phyloP scores from a whole-genome alignment of 1,139 yeast species.

The Trichomonascaceae sp. region DNA sequence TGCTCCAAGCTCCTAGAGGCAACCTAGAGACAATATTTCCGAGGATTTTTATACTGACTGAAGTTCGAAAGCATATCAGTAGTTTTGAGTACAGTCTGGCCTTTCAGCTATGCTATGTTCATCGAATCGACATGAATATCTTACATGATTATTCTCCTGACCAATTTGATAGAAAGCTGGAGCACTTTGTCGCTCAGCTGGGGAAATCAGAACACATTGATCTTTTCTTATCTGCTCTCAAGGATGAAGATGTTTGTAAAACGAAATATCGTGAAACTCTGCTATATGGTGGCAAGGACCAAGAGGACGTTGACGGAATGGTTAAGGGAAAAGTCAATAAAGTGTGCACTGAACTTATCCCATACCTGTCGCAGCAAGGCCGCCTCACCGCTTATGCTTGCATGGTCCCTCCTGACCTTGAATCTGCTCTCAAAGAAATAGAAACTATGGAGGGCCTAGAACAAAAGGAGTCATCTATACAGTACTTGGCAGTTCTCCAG shows the following conservation, averaged over 20 bases:
- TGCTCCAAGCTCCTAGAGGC: conserved; percentile 93
- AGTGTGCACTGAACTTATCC: conserved; percentile 66
- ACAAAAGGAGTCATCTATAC: conserved; percentile 51
- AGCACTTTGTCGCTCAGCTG: conserved; percentile 65
- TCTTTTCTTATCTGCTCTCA: conserved; percentile 76
- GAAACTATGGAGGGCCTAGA: not conserved
- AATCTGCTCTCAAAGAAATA: conserved; percentile 63
- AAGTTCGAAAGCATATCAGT: conserved; percentile 65
- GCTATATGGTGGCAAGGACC: conserved; percentile 20
- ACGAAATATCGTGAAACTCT: conserved; percentile 79
- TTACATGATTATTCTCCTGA: conserved; percentile 81
- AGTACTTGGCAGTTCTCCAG: conserved; percentile 83
- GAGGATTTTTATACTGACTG: conserved; percentile 81
- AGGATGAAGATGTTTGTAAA: conserved; percentile 77
- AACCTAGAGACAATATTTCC: conserved; percentile 92
- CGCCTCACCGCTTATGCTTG: conserved; percentile 89
- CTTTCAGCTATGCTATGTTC: conserved; percentile 77
- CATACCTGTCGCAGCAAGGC: conserved; percentile 58
- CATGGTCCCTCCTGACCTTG: conserved; percentile 79
- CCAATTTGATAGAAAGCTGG: conserved; percentile 57
- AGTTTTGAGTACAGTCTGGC: conserved; percentile 59
- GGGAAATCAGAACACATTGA: conserved; percentile 72
- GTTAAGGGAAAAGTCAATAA: conserved; percentile 52
- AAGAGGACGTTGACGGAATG: conserved; percentile 18
- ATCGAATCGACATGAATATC: conserved; percentile 85